Conservation (phyloP, 768 basidiomycete species). For the Goffeauzyma gilvescens region DNA sequence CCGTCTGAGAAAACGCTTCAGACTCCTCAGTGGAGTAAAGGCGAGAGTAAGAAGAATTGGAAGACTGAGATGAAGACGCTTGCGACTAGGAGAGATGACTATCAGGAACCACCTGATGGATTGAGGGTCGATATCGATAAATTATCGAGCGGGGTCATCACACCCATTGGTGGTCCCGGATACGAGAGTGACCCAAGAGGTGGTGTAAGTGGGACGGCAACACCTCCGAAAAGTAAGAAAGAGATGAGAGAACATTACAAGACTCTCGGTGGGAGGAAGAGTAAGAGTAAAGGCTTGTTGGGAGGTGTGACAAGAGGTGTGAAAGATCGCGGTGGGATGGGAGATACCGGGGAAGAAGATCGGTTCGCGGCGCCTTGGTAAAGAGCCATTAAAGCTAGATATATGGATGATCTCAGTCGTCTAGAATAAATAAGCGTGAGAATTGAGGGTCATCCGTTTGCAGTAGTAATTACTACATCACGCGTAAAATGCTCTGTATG, state of each 20-base stretch:
- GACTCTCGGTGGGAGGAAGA: constrained; percentile 67
- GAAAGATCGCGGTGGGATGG: constrained; percentile 67
- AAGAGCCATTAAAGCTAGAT: too few species aligned
- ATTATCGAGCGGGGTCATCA: constrained; percentile 15
- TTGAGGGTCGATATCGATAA: constrained; percentile 13
- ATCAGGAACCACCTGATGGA: constrained; percentile 17
- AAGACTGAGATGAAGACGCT: constrained; percentile 34
- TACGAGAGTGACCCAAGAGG: constrained; percentile 11
- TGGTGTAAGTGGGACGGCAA: constrained; percentile 35
- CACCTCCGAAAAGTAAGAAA: constrained; percentile 46
- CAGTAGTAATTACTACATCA: too few species aligned
- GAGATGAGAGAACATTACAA: constrained; percentile 88
- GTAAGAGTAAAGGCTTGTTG: constrained; percentile 52
- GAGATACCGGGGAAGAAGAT: constrained; percentile 33
- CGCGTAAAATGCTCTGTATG: too few species aligned
- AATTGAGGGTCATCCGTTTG: too few species aligned
- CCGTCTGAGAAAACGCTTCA: constrained; percentile 20
- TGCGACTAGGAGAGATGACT: constrained; percentile 21
- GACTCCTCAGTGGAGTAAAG: constrained; percentile 60
- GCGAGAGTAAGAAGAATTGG: constrained; percentile 90
- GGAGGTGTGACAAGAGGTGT: constrained; percentile 37
- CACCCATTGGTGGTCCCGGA: constrained; percentile 13
- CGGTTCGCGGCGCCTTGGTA: constrained; percentile 28
- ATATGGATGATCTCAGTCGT: too few species aligned
- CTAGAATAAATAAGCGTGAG: too few species aligned